A percentile compares a stretch with the other conserved stretches of the same genome.
Conservation (phyloP, 352 stramenopile species). For the Plasmopara halstedii region DNA sequence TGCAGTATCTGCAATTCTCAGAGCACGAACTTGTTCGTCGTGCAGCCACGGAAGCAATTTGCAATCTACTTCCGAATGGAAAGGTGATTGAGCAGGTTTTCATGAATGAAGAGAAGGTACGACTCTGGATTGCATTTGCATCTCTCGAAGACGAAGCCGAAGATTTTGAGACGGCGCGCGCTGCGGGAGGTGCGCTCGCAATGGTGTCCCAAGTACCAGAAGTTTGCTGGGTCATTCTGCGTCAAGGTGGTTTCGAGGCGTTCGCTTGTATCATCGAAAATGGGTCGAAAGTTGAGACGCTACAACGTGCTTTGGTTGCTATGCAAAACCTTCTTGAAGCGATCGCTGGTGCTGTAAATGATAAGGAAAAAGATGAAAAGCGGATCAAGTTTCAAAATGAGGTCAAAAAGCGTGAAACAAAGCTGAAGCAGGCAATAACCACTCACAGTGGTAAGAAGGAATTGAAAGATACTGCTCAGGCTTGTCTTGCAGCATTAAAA, state of each 20-base stretch:
- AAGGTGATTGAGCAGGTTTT: conserved; percentile 92
- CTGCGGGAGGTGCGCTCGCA: conserved; percentile 88
- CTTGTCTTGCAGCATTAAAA: conserved; percentile 34
- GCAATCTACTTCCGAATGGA: conserved; percentile 93
- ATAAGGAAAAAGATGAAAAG: conserved; percentile 41
- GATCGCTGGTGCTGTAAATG: conserved; percentile 24
- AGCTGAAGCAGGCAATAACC: conserved; percentile 34
- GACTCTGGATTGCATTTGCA: conserved; percentile 92
- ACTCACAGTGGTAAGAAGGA: conserved; percentile 11
- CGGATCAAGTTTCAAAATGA: conserved; percentile 32
- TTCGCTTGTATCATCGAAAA: conserved; percentile 48
- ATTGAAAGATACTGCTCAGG: conserved; percentile 42
- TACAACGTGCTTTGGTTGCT: conserved; percentile 69
- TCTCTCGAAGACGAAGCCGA: conserved; percentile 86
- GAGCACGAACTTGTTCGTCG: conserved; percentile 95
- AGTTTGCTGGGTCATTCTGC: conserved; percentile 64
- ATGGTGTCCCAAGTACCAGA: conserved; percentile 86
- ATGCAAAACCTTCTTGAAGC: conserved; percentile 69
- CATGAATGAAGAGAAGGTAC: conserved; percentile 87
- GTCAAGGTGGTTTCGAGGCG: conserved; percentile 52
- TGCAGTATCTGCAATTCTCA: conserved; percentile 93
- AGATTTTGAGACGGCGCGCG: conserved; percentile 88
- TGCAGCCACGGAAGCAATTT: conserved; percentile 94
- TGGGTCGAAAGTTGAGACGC: conserved; percentile 49
- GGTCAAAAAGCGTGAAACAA: conserved; percentile 24